These are phyloP conservation scores for Aspergillus melleus DNA, from an alignment of 2,329 filamentous ascomycete genomes.

Conservation along the genomic window DNA sequence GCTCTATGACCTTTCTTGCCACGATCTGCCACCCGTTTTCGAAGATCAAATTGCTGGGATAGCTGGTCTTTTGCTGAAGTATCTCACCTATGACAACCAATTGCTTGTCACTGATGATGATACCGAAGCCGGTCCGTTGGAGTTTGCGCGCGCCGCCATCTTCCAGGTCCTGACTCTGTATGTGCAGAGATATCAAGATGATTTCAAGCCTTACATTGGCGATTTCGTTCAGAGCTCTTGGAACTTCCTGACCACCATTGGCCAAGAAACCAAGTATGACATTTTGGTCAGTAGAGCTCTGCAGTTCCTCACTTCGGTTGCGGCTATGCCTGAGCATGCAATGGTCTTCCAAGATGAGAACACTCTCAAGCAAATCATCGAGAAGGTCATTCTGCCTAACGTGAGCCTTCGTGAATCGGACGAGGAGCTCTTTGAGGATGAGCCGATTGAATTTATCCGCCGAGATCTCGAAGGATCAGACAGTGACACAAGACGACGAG, in stretches of 20 bases:
- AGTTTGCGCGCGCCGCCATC: constrained; percentile 88
- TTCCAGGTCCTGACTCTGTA: constrained; percentile 89
- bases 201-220: constrained; percentile 75
- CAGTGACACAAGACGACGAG: constrained; percentile 85
- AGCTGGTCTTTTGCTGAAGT: constrained; percentile 82
- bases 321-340: constrained; percentile 74
- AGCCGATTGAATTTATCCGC: constrained; percentile 97
- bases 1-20: constrained; percentile 94
- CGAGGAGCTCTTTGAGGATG: constrained; percentile 94
- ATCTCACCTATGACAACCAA: constrained; percentile 85
- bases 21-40: constrained; percentile 91
- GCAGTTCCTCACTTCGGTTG: constrained; percentile 90
- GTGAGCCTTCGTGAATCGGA: constrained; percentile 89
- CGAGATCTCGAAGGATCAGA: constrained; percentile 95
- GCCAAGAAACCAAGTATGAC: constrained; percentile 88
- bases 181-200: constrained; percentile 93
- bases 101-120: constrained; percentile 83
- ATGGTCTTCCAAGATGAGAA: constrained; percentile 80
- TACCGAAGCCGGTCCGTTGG: constrained; percentile 78
- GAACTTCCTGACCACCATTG: constrained; percentile 83
- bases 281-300: constrained; percentile 90
- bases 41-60: constrained; percentile 82
- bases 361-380: constrained; percentile 81
- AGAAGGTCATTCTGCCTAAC: constrained; percentile 95
- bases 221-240: constrained; percentile 89